These are phyloP conservation scores for Lactarius trivialis DNA, from an alignment of 768 basidiomycete genomes.

Conservation along the genomic window DNA sequence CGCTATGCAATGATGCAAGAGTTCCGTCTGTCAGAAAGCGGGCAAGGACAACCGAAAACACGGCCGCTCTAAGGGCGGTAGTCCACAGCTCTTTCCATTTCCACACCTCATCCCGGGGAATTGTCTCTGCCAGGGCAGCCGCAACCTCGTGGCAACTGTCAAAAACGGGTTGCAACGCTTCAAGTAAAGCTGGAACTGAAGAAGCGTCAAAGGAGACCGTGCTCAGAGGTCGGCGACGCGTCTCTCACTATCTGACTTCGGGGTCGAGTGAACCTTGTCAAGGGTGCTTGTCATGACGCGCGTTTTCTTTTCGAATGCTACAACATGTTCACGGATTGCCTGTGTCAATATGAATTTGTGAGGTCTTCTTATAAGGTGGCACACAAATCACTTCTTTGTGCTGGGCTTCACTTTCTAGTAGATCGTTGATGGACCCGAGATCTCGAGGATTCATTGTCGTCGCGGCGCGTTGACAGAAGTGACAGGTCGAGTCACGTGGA, in stretches of 20 bases:
- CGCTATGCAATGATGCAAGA: slow-evolving; percentile 50
- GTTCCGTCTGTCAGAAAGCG: slow-evolving; percentile 56
- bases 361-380: not conserved
- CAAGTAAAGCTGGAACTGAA: slow-evolving; percentile 55
- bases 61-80: slow-evolving; percentile 55
- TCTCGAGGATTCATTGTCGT: slow-evolving; percentile 21
- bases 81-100: slow-evolving; percentile 82
- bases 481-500: slow-evolving; percentile 4
- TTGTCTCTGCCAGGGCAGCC: slow-evolving; percentile 45
- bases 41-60: slow-evolving; percentile 60
- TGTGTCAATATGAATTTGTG: slow-evolving; percentile 27
- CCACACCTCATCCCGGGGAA: slow-evolving; percentile 75
- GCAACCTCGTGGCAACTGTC: slow-evolving; percentile 46
- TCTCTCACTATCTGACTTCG: slow-evolving; percentile 45
- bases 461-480: not conserved
- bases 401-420: slow-evolving; percentile 18
- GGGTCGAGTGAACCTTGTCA: slow-evolving; percentile 77
- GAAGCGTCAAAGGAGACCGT: not conserved
- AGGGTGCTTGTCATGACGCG: slow-evolving; percentile 67
- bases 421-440: slow-evolving; percentile 17
- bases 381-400: slow-evolving; percentile 20
- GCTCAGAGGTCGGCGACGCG: not conserved
- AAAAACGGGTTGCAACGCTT: slow-evolving; percentile 50
- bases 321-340: slow-evolving; percentile 78
- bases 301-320: slow-evolving; percentile 67